Conservation (phyloP, 2,329 filamentous ascomycete genomes). For the Orbilia blumenaviensis region DNA sequence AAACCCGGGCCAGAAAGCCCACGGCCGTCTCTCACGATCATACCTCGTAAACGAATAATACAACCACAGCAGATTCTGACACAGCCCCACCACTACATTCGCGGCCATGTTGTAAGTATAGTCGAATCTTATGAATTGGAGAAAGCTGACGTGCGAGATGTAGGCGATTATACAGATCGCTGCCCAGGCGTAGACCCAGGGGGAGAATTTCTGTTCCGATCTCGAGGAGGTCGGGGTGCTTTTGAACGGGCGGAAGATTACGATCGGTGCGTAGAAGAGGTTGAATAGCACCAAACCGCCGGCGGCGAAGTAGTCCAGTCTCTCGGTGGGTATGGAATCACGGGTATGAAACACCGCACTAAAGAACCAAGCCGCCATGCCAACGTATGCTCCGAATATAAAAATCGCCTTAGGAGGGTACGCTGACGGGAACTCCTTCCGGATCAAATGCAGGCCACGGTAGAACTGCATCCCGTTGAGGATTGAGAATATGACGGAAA, state of each 20-base stretch:
- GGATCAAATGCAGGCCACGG: conserved; percentile 76
- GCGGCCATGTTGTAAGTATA: conserved; percentile 98
- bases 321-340: conserved; percentile 86
- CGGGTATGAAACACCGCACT: conserved; percentile 92
- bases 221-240: conserved; percentile 61
- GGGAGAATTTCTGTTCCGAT: conserved; percentile 55
- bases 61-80: conserved; percentile 85
- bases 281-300: conserved; percentile 91
- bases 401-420: conserved; percentile 78
- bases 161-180: conserved; percentile 76
- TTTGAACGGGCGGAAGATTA: conserved; percentile 81
- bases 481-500: conserved; percentile 89
- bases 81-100: conserved; percentile 81
- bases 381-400: conserved; percentile 81
- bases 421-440: conserved; percentile 72
- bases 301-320: conserved; percentile 94
- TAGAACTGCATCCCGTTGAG: conserved; percentile 90
- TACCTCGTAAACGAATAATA: conserved; percentile 82
- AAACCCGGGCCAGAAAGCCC: conserved; percentile 89
- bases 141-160: conserved; percentile 78
- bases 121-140: conserved; percentile 87
- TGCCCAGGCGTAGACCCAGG: conserved; percentile 78
- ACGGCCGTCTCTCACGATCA: conserved; percentile 72
- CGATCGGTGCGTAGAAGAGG: conserved; percentile 82
- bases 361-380: conserved; percentile 83